Evolutionary conservation across 73 alveolate species (phyloP).

Genomic region (Tetrahymena thermophila): DNA sequence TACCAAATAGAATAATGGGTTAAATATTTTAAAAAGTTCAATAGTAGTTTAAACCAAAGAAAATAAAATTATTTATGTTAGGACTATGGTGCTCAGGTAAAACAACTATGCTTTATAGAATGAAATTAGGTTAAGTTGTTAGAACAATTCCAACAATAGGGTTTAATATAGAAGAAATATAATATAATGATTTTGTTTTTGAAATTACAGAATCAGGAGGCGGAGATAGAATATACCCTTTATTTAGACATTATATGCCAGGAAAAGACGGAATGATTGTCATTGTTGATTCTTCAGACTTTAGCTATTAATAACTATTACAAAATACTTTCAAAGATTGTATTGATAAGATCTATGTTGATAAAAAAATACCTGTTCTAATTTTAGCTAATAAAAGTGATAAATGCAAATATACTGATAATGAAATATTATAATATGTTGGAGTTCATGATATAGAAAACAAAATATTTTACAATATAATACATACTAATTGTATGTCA

Average conservation of each 20-base stretch:
- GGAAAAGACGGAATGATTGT: neutral
- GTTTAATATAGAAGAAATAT: neutral
- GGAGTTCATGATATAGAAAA: neutral
- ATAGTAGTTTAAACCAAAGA: slow-evolving; percentile 7
- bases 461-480: no score
- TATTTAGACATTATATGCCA: neutral
- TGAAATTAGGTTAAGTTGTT: neutral
- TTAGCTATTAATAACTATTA: no score
- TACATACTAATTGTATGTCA: neutral
- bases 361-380: neutral
- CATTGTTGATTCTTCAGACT: neutral
- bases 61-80: neutral
- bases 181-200: neutral
- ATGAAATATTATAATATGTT: no score
- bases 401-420: neutral
- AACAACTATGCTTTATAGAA: neutral
- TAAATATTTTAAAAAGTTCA: neutral
- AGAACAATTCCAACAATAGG: neutral
- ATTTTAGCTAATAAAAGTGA: neutral
- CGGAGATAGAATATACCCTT: neutral
- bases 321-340: neutral
- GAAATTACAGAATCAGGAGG: neutral
- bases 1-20: neutral
- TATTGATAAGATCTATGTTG: no score
- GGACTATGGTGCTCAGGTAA: neutral